Evolutionary conservation across 257 asterid species (phyloP).

Genomic region (Agastache rugosa): DNA sequence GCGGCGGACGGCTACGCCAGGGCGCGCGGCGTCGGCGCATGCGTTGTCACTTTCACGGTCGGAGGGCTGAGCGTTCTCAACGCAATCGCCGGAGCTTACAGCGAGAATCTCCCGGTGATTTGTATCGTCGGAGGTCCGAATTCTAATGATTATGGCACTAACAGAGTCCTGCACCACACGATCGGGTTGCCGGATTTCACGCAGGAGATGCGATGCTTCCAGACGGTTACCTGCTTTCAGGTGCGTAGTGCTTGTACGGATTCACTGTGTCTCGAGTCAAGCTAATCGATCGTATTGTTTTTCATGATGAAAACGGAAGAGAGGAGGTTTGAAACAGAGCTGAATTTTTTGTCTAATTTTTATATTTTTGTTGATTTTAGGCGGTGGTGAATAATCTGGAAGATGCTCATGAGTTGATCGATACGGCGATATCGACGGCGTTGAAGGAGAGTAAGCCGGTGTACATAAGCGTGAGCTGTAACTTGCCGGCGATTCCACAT

Average conservation of each 20-base stretch:
- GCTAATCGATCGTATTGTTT: not conserved
- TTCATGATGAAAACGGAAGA: not conserved
- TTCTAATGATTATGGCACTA: slow-evolving; percentile 80
- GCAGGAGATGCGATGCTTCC: slow-evolving; percentile 91
- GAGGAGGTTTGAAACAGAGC: not conserved
- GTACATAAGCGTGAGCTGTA: slow-evolving; percentile 76
- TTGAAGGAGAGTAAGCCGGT: slow-evolving; percentile 90
- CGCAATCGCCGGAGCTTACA: slow-evolving; percentile 89
- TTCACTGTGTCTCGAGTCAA: not conserved
- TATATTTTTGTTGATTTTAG: slow-evolving; percentile 41
- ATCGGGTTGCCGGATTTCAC: slow-evolving; percentile 81
- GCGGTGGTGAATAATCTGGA: slow-evolving; percentile 85
- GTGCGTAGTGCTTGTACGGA: slow-evolving; percentile 32
- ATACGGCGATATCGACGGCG: slow-evolving; percentile 80
- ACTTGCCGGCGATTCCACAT: slow-evolving; percentile 74
- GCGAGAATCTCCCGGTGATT: slow-evolving; percentile 83
- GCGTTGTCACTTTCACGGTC: slow-evolving; percentile 82
- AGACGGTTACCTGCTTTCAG: slow-evolving; percentile 84
- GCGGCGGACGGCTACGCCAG: slow-evolving; percentile 91
- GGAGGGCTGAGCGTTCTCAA: slow-evolving; percentile 82
- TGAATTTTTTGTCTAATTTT: not conserved
- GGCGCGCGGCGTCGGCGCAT: slow-evolving; percentile 89
- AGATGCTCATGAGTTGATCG: slow-evolving; percentile 85
- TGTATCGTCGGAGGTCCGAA: slow-evolving; percentile 91
- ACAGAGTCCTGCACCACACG: slow-evolving; percentile 77